Evolutionary conservation across 176 grass and related monocot species (phyloP).

Genomic region (Avena eriantha): DNA sequence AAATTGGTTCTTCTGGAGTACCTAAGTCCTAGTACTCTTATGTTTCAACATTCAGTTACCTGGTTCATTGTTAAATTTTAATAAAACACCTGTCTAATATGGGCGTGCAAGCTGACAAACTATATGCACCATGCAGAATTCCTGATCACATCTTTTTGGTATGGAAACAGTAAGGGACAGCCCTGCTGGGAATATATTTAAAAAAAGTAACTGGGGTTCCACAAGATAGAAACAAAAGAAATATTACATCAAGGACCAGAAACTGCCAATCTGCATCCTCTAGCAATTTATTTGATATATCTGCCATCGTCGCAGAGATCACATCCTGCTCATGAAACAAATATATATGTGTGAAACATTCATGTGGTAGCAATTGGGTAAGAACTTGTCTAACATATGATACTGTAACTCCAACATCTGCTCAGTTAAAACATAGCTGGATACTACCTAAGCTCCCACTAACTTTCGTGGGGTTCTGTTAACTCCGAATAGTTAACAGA

Average conservation of each 20-base stretch:
- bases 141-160: slow-evolving; percentile 8
- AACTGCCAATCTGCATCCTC: slow-evolving; percentile 12
- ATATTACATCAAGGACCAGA: neutral
- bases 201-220: neutral
- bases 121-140: slow-evolving; percentile 34
- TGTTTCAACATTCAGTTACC: slow-evolving; percentile 26
- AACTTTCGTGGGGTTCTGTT: slow-evolving; percentile 4
- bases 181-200: neutral
- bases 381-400: slow-evolving; percentile 36
- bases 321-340: slow-evolving; percentile 25
- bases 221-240: slow-evolving; percentile 6
- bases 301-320: slow-evolving; percentile 1
- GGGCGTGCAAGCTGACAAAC: slow-evolving; percentile 19
- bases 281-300: neutral
- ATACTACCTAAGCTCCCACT: slow-evolving; percentile 10
- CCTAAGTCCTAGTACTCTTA: neutral
- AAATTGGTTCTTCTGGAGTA: slow-evolving; percentile 35
- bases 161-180: neutral
- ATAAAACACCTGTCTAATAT: slow-evolving; percentile 17
- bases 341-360: slow-evolving; percentile 32
- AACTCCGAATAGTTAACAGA: slow-evolving; percentile 22
- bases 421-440: slow-evolving; percentile 26
- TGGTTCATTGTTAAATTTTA: slow-evolving; percentile 36
- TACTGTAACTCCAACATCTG: slow-evolving; percentile 28
- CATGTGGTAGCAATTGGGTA: slow-evolving; percentile 35